Evolutionary conservation across 768 basidiomycete genomes (phyloP).

Genomic region (Pholiota conissans): DNA sequence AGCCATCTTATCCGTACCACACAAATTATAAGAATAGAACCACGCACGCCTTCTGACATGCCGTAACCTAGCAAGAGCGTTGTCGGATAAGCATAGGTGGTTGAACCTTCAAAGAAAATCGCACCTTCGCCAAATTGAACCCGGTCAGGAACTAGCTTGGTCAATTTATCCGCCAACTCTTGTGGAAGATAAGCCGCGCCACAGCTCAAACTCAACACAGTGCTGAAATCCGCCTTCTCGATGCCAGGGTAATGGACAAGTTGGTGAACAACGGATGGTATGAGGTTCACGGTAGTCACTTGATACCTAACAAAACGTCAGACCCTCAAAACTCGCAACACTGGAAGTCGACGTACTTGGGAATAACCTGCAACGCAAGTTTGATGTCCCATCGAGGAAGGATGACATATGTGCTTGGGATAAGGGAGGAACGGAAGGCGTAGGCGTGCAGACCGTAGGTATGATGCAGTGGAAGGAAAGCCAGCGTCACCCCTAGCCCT

Average conservation of each 20-base stretch:
- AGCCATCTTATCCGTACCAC: background rate
- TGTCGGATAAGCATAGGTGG: background rate
- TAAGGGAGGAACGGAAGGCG: conserved; percentile 46
- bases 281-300: conserved; percentile 46
- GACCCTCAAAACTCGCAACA: background rate
- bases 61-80: conserved; percentile 54
- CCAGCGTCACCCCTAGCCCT: conserved; percentile 49
- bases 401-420: conserved; percentile 49
- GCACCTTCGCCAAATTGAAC: conserved; percentile 46
- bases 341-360: conserved; percentile 46
- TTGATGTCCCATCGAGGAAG: conserved; percentile 64
- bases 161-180: conserved; percentile 44
- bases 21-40: background rate
- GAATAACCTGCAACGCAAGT: conserved; percentile 48
- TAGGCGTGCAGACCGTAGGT: conserved; percentile 59
- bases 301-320: conserved; percentile 44
- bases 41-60: conserved; percentile 64
- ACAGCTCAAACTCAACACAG: conserved; percentile 39
- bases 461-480: conserved; percentile 70
- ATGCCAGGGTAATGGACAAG: conserved; percentile 57
- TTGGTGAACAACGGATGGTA: conserved; percentile 69
- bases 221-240: conserved; percentile 52
- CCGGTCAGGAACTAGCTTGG: conserved; percentile 33
- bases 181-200: conserved; percentile 73
- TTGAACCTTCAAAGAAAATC: conserved; percentile 9